Evolutionary conservation across 1,139 yeast species (phyloP), one percentile per base, ranked within the genome.

Genomic region (Geotrichum europaeum): DNA sequence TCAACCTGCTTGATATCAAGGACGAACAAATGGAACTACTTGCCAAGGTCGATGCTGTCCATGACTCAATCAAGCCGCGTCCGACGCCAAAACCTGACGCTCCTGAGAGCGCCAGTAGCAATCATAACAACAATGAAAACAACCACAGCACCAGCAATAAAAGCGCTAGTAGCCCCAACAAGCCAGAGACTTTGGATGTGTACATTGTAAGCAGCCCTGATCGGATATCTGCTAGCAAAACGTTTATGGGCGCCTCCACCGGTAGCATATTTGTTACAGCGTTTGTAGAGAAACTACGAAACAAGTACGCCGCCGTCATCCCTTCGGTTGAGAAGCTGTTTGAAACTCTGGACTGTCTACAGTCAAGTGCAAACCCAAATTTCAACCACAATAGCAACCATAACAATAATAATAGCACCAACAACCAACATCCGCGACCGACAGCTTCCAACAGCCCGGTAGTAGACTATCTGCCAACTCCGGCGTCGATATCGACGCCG

Each of bases 11-110:
- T 55, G 87, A 84, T 65, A 73, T 83, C 63, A 76, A 85, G 65
- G 89, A 85, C 68, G 88, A 84, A 66, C 88, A 83, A 68, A 73
- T 84, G 67, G 79, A 75, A 59, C 62, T 74, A 67, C 63, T 73
- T 28, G 64, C 75, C 24, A 67, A 71, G 36, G 72, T 70, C 32
- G 72, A 71, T 49, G 53, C 64, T 12, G 58, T 56, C 3, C 43
- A 36, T 13, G n/a, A 36, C 18, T 13, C 18, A n/a, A 36, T 36
- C 13, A 36, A 36, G 43, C 43, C 43, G 15, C 43, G 43, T n/a
- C 43, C 43, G 6, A 15, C 43, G 12, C 43, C 43, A n/a, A 15
- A 12, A 36, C n/a, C 43, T 15, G 43, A 36, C 43, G 4, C 43
- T 15, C 45, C 45, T 24, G 22, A 20, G 22, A 20, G 3, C 43